Evolutionary conservation across 352 stramenopile genomes (phyloP).

Genomic region (Pythium phragmitis): DNA sequence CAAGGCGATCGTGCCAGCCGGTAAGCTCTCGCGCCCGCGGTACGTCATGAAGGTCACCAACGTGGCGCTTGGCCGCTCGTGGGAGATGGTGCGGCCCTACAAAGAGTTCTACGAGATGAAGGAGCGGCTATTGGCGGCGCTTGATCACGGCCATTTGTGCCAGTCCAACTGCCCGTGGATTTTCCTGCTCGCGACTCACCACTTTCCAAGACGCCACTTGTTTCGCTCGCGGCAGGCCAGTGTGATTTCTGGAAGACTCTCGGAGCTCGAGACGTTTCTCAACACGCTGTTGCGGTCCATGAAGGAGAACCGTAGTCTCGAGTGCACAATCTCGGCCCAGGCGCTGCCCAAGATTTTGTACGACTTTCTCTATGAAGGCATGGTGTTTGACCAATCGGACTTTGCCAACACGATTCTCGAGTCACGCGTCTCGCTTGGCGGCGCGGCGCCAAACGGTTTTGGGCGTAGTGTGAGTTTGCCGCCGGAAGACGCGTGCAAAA

Average conservation of each 20-base stretch:
- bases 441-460: not conserved
- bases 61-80: slow-evolving; percentile 59
- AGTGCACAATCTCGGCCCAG: slow-evolving; percentile 57
- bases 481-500: slow-evolving; percentile 50
- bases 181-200: slow-evolving; percentile 77
- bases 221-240: slow-evolving; percentile 67
- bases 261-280: slow-evolving; percentile 67
- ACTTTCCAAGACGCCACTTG: slow-evolving; percentile 75
- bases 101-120: slow-evolving; percentile 82
- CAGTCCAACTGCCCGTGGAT: slow-evolving; percentile 80
- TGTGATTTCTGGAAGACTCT: slow-evolving; percentile 59
- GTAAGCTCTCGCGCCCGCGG: slow-evolving; percentile 61
- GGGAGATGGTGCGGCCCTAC: slow-evolving; percentile 80
- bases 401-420: slow-evolving; percentile 56
- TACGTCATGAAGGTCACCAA: slow-evolving; percentile 84
- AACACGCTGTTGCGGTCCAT: slow-evolving; percentile 58
- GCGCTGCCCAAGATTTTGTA: slow-evolving; percentile 69
- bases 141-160: slow-evolving; percentile 83
- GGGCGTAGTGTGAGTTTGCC: slow-evolving; percentile 8
- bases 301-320: slow-evolving; percentile 60
- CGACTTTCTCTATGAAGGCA: slow-evolving; percentile 80
- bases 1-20: slow-evolving; percentile 74
- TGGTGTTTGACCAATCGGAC: slow-evolving; percentile 76
- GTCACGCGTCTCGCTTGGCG: slow-evolving; percentile 48
- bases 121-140: slow-evolving; percentile 45